Percentiles rank a stretch among this genome's conserved stretches.
These are phyloP conservation scores for Metarhizium guizhouense DNA, from an alignment of 2,329 filamentous ascomycete genomes.

Conservation along the genomic window DNA sequence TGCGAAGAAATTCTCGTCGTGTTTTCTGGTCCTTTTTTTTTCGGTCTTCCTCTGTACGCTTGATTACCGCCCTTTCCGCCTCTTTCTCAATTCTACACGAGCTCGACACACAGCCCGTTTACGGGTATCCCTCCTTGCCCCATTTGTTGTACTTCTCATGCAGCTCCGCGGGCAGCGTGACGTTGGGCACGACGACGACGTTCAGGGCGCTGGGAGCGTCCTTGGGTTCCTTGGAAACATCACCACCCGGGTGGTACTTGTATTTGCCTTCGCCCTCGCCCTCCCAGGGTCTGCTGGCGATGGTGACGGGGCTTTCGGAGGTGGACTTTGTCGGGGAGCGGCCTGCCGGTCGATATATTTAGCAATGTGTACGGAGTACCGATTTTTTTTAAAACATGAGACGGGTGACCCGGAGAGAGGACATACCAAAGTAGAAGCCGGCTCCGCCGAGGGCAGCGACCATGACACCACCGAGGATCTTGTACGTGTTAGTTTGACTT, in stretches of 20 bases:
- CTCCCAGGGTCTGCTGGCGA: slow-evolving; percentile 90
- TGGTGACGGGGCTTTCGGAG: slow-evolving; percentile 69
- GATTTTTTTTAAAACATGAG: not conserved
- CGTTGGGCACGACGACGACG: slow-evolving; percentile 86
- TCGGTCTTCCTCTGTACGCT: no score
- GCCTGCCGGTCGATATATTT: slow-evolving; percentile 35
- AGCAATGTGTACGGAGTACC: no score
- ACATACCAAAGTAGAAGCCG: slow-evolving; percentile 77
- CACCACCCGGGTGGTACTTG: slow-evolving; percentile 79
- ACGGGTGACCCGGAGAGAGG: not conserved
- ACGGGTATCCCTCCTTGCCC: slow-evolving; percentile 89
- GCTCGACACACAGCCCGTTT: not conserved
- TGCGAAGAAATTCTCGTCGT: no score
- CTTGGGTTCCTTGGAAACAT: slow-evolving; percentile 64
- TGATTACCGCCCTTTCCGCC: no score
- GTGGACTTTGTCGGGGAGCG: slow-evolving; percentile 76
- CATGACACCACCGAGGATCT: slow-evolving; percentile 93
- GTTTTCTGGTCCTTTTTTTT: no score
- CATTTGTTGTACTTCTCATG: slow-evolving; percentile 99
- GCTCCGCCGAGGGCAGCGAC: slow-evolving; percentile 77
- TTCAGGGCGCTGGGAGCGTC: slow-evolving; percentile 94
- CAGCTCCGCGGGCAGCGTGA: slow-evolving; percentile 83
- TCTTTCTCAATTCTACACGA: no score
- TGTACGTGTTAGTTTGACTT: not conserved
- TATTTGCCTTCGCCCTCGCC: slow-evolving; percentile 57